Conservation (phyloP, 208 protist genomes). For the Wallacemonas rigidus region DNA sequence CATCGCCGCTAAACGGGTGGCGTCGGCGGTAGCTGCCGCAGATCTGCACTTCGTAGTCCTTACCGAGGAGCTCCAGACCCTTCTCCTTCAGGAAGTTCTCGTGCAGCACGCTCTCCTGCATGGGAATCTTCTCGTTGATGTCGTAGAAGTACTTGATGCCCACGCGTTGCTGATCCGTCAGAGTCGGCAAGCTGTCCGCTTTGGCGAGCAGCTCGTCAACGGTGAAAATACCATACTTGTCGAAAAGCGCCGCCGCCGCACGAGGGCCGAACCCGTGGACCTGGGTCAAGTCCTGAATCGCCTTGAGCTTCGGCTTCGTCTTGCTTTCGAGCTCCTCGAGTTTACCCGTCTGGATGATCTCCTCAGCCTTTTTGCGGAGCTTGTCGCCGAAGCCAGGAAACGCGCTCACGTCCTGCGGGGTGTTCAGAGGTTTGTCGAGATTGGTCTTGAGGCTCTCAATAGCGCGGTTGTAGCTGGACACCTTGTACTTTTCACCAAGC, state of each 20-base stretch:
- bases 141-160: constrained; percentile 92
- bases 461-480: constrained; percentile 75
- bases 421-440: constrained; percentile 78
- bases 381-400: constrained; percentile 84
- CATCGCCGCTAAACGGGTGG: constrained; percentile 84
- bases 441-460: constrained; percentile 88
- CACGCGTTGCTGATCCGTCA: constrained; percentile 84
- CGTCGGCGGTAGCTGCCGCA: constrained; percentile 90
- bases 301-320: constrained; percentile 89
- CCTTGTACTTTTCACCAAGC: constrained; percentile 89
- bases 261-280: constrained; percentile 89
- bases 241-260: constrained; percentile 81
- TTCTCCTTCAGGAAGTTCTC: constrained; percentile 79
- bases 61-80: constrained; percentile 57
- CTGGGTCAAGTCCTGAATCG: constrained; percentile 87
- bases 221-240: constrained; percentile 88
- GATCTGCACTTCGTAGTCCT: constrained; percentile 77
- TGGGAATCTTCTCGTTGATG: constrained; percentile 92
- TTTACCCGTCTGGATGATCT: constrained; percentile 89
- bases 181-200: constrained; percentile 67
- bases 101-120: constrained; percentile 87
- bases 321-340: constrained; percentile 90
- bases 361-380: constrained; percentile 88
- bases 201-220: constrained; percentile 88
- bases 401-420: constrained; percentile 60